A percentile compares a stretch with the other conserved stretches of the same genome.
Evolutionary conservation across 768 basidiomycete genomes (phyloP).

Genomic region (Suillus brevipes): DNA sequence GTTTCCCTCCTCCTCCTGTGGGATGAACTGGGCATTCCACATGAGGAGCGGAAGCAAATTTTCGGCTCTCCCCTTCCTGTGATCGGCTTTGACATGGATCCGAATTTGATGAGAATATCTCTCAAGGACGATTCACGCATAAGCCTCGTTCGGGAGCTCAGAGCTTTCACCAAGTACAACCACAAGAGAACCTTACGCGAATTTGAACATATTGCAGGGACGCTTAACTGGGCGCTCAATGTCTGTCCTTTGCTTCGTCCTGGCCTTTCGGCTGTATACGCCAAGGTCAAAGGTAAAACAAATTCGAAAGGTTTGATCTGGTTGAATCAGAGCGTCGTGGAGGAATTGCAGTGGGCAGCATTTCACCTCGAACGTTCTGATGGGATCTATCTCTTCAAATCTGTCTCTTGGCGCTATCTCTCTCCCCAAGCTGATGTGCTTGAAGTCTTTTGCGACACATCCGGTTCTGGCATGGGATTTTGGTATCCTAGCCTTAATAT

Average conservation of each 20-base stretch:
- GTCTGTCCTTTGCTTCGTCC: slow-evolving; percentile 31
- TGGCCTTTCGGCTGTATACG: slow-evolving; percentile 26
- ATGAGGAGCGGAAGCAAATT: too few relatives aligned
- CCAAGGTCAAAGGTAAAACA: slow-evolving; percentile 28
- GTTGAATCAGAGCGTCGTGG: slow-evolving; percentile 16
- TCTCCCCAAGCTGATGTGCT: background rate
- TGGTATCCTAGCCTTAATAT: slow-evolving; percentile 12
- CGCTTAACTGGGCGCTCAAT: slow-evolving; percentile 37
- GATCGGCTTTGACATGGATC: too few relatives aligned
- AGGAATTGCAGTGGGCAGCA: slow-evolving; percentile 23
- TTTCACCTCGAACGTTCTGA: slow-evolving; percentile 9
- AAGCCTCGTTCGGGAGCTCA: too few relatives aligned
- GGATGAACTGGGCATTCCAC: too few relatives aligned
- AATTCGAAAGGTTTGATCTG: slow-evolving; percentile 10
- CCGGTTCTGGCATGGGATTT: slow-evolving; percentile 8
- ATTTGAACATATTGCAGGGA: slow-evolving; percentile 30
- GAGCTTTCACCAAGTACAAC: too few relatives aligned
- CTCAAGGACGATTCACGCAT: too few relatives aligned
- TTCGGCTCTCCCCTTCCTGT: too few relatives aligned
- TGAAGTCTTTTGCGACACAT: slow-evolving; percentile 11
- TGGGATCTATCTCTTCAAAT: slow-evolving; percentile 11
- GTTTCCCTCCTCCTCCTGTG: too few relatives aligned
- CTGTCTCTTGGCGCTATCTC: slow-evolving; percentile 15
- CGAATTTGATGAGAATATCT: too few relatives aligned
- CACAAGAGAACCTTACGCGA: slow-evolving; percentile 25